Base-by-base conservation (phyloP, 805 yeast species). In the Lachancea cidri region DNA sequence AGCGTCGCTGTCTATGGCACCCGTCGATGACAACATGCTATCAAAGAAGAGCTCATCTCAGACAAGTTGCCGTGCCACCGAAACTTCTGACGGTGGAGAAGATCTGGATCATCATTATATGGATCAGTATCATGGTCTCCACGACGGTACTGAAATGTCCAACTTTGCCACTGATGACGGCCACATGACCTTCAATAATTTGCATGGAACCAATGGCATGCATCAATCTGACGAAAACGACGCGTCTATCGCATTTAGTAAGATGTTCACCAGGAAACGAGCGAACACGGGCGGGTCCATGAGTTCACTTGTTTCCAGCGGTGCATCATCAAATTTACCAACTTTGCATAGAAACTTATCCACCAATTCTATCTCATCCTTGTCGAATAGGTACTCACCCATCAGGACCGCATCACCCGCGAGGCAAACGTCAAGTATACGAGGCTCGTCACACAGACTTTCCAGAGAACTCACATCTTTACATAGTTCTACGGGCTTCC, bases 161-260 rank as follows among this genome's bases (percentile, higher is more conserved):
- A 22, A 22, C 32, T 27, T 19, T 35, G 24, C 25, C 24, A 31
- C 19, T 31, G 36, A 19, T 29, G 24, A 44, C 31, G 30, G 34
- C 39, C 22, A 22, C 27, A 7, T n/a, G n/a, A n/a, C 27, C 11
- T 22, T 11, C 7, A 22, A 22, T 22, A 7, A 41, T 38, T 20
- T 13, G 41, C 36, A 13, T 4, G 27, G 19, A 5, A 13, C 41
- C 17, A 33, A 29, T 15, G 17, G 20, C 17, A 24, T 39, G 30
- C 39, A 33, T 17, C 24, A 33, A 16, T 33, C 47, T 19, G 64
- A 60, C 40, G 65, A 60, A 33, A 62, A 62, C 44, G 66, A 62
- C 46, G 66, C 66, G 4, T 57, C 65, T 5, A 50, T 60, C 20
- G 66, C 65, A 41, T 62, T 62, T 34, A 58, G 58, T 39, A 62